A percentile compares a stretch with the other conserved stretches of the same genome.
Conservation (phyloP, 23 red algal genomes). For the Pyropia haitanensis region DNA sequence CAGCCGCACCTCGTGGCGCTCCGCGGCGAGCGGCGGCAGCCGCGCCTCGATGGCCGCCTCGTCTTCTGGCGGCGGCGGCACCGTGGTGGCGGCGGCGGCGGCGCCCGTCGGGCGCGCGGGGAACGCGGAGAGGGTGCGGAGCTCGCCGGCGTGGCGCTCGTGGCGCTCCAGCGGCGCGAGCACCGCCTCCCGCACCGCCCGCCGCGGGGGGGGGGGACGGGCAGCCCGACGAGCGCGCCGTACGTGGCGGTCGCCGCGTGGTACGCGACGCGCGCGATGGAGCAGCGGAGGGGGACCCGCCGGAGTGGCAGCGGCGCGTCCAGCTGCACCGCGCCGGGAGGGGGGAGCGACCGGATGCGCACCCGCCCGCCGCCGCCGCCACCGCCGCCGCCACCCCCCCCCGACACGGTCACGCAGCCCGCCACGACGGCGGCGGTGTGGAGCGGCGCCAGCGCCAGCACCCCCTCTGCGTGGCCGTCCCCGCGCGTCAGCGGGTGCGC, state of each 20-base stretch:
- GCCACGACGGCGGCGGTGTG: no score
- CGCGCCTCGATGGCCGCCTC: slow-evolving; percentile 5
- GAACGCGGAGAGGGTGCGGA: no score
- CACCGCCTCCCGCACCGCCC: no score
- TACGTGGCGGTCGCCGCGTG: slow-evolving; percentile 52
- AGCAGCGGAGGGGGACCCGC: slow-evolving; percentile 53
- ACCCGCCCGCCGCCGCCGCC: not conserved
- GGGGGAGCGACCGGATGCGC: slow-evolving; percentile 30
- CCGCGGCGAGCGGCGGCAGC: slow-evolving; percentile 50
- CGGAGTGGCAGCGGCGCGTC: slow-evolving; percentile 48
- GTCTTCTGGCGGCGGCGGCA: not conserved
- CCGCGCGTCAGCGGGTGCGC: no score
- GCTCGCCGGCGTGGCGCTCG: no score
- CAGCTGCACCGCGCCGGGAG: slow-evolving; percentile 23
- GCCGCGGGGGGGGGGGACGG: not conserved
- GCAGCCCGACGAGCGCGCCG: slow-evolving; percentile 20
- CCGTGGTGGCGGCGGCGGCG: no score
- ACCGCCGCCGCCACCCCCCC: no score
- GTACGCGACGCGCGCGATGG: slow-evolving; percentile 50
- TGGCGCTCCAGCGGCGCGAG: no score
- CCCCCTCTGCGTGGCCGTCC: no score
- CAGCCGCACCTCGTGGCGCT: slow-evolving; percentile 64
- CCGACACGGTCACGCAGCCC: no score
- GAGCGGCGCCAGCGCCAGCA: no score
- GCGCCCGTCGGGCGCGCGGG: no score